A percentile compares a stretch with the other conserved stretches of the same genome.
Conservation (phyloP, 2,329 filamentous ascomycete species). For the Harringtonia lauricola region DNA sequence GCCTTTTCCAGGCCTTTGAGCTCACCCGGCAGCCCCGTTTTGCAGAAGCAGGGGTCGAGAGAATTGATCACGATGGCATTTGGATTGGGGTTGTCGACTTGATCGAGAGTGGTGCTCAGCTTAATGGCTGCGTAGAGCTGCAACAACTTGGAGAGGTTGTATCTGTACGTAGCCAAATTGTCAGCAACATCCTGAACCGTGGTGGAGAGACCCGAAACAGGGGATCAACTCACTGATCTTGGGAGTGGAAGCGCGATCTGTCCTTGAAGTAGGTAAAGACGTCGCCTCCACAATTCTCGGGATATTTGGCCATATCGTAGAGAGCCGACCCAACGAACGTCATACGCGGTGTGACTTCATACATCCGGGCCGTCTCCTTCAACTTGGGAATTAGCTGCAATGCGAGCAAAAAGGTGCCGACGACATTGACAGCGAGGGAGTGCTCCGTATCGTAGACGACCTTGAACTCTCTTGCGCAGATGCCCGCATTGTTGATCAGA, state of each 20-base stretch:
- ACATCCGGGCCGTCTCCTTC: conserved; percentile 7
- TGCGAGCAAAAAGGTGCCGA: conserved; percentile 11
- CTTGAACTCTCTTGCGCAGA: conserved; percentile 18
- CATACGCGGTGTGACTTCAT: conserved; percentile 3
- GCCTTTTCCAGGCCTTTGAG: neutral
- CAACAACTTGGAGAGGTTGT: conserved; percentile 1
- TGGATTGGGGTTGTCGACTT: neutral
- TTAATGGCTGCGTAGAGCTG: neutral
- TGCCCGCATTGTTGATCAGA: neutral
- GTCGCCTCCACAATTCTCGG: neutral
- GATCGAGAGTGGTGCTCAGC: neutral
- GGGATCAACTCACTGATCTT: conserved; percentile 11
- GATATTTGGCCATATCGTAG: neutral
- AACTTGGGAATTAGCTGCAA: conserved; percentile 10
- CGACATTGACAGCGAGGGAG: conserved; percentile 6
- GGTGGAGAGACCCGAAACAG: conserved; percentile 4
- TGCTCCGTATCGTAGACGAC: conserved; percentile 10
- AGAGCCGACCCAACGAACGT: neutral
- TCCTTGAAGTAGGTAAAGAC: neutral
- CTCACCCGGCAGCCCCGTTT: conserved; percentile 9
- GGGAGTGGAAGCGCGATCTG: conserved; percentile 5
- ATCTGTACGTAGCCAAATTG: neutral
- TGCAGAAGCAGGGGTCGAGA: conserved; percentile 14
- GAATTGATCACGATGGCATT: conserved; percentile 13
- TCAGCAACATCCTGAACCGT: neutral